Conservation (phyloP, 495 filamentous ascomycete genomes). For the Elasticomyces elasticus region DNA sequence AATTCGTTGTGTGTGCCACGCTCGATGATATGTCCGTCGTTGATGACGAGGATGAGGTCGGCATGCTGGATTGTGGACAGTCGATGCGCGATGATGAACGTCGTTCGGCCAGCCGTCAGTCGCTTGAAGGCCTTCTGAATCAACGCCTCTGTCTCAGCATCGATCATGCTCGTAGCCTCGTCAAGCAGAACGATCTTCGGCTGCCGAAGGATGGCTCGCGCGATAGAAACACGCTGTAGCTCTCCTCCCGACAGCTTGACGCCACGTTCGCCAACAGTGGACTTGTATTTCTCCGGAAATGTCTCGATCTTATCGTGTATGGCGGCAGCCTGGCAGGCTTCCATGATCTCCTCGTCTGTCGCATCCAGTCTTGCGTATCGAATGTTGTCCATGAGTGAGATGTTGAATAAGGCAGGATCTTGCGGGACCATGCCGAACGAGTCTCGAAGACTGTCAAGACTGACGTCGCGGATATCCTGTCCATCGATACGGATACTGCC, state of each 20-base stretch:
- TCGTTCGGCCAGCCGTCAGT: slow-evolving; percentile 27
- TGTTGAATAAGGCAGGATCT: slow-evolving; percentile 60
- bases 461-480: slow-evolving; percentile 61
- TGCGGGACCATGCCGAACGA: slow-evolving; percentile 63
- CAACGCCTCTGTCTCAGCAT: slow-evolving; percentile 53
- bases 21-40: slow-evolving; percentile 55
- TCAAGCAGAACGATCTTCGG: slow-evolving; percentile 46
- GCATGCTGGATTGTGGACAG: slow-evolving; percentile 63
- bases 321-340: slow-evolving; percentile 56
- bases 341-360: slow-evolving; percentile 46
- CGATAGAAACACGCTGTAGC: slow-evolving; percentile 66
- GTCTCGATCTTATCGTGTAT: slow-evolving; percentile 31
- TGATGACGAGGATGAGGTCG: slow-evolving; percentile 56
- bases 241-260: slow-evolving; percentile 67
- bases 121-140: slow-evolving; percentile 56
- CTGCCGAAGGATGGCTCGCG: slow-evolving; percentile 44
- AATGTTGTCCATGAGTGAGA: slow-evolving; percentile 64
- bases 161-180: slow-evolving; percentile 46
- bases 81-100: slow-evolving; percentile 42
- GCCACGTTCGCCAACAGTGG: slow-evolving; percentile 52
- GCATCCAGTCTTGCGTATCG: slow-evolving; percentile 51
- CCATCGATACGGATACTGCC: slow-evolving; percentile 64
- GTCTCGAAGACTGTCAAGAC: slow-evolving; percentile 53
- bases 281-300: slow-evolving; percentile 50
- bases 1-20: slow-evolving; percentile 55